Base-by-base conservation (phyloP, 306 rosid species). In the Dalbergia cultrata region DNA sequence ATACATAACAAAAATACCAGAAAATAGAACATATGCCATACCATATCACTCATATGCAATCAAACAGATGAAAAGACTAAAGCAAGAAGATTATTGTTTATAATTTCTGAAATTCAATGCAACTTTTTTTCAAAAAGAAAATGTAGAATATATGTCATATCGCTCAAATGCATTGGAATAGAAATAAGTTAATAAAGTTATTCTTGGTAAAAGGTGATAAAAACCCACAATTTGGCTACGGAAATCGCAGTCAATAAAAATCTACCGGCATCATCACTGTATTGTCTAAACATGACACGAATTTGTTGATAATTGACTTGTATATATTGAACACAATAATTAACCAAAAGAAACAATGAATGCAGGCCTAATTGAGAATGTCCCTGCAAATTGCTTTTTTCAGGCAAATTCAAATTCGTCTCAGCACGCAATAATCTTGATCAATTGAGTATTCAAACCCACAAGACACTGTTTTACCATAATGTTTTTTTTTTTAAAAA, bases 301-400 rank as follows among this genome's bases (percentile, higher is more conserved):
- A 57, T 45, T 65, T 72, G 71, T 72, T 70, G 22, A 31, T 18
- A 45, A 43, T 83, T 83, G 82, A 83, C 82, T 45, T 59, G 77
- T 68, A 14, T 9, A 41, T 65, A 13, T 3, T 50, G 17, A 39
- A 4, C 60, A 54, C 31, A 49, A 7, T 70, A 58, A 60, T 34
- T 13, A 76, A 13, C n/a, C 79, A 44, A 37, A 45, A 52, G 18
- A 60, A 67, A 84, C 87, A 84, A 34, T 79, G 87, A 84, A 84
- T 69, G 9, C 34, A 5, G 81, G 41, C 84, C 63, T 33, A 35
- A 44, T 75, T n/a, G 70, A 35, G 61, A 65, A 66, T 50, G 45
- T 37, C 31, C 53, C 76, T 64, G 12, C 70, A 78, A 68, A 63
- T 74, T 78, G 79, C 72, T 53, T 70, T 37, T 4, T 56, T 56